Evolutionary conservation across 495 filamentous ascomycete genomes (phyloP).

Genomic region (Penicillium malachiteum): DNA sequence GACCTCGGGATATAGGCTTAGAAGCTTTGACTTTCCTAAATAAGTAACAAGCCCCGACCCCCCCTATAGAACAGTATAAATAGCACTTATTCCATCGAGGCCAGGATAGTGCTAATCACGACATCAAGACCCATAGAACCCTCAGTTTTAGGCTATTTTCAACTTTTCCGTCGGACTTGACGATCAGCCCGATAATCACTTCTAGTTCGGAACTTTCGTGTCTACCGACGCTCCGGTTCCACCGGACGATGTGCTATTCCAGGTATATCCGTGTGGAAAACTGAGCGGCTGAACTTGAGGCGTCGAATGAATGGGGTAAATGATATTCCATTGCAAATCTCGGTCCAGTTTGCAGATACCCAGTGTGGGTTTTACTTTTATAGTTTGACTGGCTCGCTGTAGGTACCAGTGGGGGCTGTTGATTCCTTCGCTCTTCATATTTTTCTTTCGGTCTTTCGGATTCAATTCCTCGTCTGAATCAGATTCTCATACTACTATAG

Average conservation of each 20-base stretch:
- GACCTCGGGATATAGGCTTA: no score
- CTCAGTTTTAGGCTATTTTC: background rate
- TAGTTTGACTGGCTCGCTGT: background rate
- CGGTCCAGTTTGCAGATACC: background rate
- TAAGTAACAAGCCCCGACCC: no score
- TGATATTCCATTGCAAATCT: background rate
- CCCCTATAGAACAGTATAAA: no score
- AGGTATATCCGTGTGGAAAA: background rate
- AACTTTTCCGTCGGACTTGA: slow-evolving; percentile 5
- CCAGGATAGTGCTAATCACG: no score
- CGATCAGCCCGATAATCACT: slow-evolving; percentile 5
- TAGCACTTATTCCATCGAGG: no score
- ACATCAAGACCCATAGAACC: background rate
- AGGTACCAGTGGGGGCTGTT: no score
- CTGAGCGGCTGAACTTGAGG: background rate
- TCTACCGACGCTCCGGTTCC: slow-evolving; percentile 14
- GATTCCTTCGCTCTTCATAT: slow-evolving; percentile 1
- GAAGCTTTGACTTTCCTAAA: no score
- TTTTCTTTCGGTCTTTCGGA: background rate
- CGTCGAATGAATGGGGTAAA: background rate
- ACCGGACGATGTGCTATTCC: background rate
- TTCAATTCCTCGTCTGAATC: background rate
- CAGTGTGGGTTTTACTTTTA: background rate
- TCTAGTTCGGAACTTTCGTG: slow-evolving; percentile 19
- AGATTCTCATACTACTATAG: no score